These are phyloP conservation scores for Penicillium expansum DNA, from an alignment of 2,329 filamentous ascomycete genomes.

Conservation along the genomic window DNA sequence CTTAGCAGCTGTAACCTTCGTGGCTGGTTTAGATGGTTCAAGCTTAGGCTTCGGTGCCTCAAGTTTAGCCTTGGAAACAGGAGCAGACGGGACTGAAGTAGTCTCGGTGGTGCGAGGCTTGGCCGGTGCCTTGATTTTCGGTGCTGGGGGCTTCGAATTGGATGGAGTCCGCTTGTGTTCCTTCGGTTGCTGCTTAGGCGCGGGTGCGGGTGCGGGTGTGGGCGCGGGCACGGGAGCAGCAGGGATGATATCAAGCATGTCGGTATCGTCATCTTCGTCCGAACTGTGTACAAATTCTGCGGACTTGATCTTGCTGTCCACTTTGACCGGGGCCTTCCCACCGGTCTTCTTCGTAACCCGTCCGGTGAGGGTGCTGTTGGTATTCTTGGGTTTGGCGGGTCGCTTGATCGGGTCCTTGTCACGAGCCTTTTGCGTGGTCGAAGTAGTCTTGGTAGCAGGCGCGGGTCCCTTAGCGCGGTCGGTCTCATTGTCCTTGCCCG, in stretches of 20 bases:
- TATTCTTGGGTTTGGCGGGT: constrained; percentile 47
- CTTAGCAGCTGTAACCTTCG: constrained; percentile 37
- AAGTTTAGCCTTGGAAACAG: constrained; percentile 25
- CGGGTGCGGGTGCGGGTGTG: constrained; percentile 13
- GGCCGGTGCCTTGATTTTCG: constrained; percentile 19
- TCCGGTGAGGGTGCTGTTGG: constrained; percentile 48
- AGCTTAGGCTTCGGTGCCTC: constrained; percentile 17
- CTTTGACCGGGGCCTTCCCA: constrained; percentile 36
- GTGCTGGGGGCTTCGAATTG: constrained; percentile 16
- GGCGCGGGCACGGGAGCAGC: constrained; percentile 10
- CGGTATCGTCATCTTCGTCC: constrained; percentile 45
- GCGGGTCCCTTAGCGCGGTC: constrained; percentile 33
- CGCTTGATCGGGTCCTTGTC: constrained; percentile 39
- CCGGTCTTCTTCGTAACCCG: constrained; percentile 48
- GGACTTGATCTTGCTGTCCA: constrained; percentile 51
- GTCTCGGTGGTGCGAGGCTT: constrained; percentile 21
- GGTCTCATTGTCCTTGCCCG: constrained; percentile 38
- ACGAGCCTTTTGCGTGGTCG: constrained; percentile 37
- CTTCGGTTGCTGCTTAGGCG: constrained; percentile 20
- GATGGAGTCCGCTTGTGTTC: constrained; percentile 16
- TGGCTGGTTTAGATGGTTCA: constrained; percentile 23
- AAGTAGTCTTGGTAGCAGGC: constrained; percentile 27
- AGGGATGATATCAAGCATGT: constrained; percentile 36
- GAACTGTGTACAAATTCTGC: constrained; percentile 55
- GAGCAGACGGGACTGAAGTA: constrained; percentile 14